Percentiles rank a stretch among this genome's conserved stretches.
These are phyloP conservation scores for Tulasnella sp. DNA, from an alignment of 768 basidiomycete genomes.

Conservation along the genomic window DNA sequence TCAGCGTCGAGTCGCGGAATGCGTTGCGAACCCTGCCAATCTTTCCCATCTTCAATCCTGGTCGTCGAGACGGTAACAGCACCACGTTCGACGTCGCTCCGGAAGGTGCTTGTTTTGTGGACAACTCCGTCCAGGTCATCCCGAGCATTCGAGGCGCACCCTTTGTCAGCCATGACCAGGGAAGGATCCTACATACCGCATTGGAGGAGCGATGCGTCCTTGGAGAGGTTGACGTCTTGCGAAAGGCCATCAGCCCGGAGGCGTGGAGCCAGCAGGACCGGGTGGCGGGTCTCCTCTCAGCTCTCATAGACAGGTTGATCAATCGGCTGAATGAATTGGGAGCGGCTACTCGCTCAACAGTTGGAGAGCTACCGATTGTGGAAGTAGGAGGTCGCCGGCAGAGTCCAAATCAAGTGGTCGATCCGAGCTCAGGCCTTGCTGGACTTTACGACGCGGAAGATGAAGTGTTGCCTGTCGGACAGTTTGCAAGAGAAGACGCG, in stretches of 20 bases:
- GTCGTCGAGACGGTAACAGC: not conserved
- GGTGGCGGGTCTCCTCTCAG: not conserved
- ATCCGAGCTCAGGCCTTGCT: not conserved
- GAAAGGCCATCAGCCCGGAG: not conserved
- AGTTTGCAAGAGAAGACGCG: not conserved
- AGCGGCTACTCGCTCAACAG: not conserved
- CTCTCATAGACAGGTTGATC: constrained; percentile 1
- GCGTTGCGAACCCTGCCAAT: not conserved
- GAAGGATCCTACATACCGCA: not conserved
- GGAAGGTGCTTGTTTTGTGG: not conserved
- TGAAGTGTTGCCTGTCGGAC: not conserved
- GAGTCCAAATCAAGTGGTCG: not conserved
- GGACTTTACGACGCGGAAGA: not conserved
- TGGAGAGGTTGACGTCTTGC: not conserved
- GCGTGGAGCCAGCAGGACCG: not conserved
- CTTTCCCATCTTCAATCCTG: not conserved
- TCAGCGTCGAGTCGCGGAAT: not conserved
- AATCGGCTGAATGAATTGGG: not conserved
- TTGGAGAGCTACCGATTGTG: not conserved
- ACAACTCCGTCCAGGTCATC: not conserved
- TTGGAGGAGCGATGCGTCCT: not conserved
- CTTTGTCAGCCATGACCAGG: not conserved
- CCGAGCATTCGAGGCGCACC: not conserved
- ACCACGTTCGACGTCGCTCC: not conserved
- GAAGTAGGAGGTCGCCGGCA: not conserved